A percentile compares a stretch with the other conserved stretches of the same genome.
Conservation (phyloP, 306 rosid species). For the Calophaca sinica region DNA sequence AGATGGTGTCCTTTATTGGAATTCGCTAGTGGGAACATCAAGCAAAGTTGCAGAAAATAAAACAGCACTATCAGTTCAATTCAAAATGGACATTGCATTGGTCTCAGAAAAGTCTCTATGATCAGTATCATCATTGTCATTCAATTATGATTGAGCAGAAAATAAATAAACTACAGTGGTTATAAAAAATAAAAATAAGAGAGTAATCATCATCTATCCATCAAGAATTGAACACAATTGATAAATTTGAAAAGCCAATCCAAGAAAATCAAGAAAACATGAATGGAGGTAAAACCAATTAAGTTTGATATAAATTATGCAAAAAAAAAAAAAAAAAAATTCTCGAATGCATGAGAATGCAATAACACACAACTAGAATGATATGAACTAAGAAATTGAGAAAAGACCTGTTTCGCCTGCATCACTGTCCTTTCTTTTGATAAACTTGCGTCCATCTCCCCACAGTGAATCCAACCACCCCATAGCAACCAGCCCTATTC, state of each 20-base stretch:
- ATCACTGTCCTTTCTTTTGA: constrained; percentile 92
- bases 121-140: constrained; percentile 18
- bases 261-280: neutral
- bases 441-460: constrained; percentile 54
- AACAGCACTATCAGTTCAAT: neutral
- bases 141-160: constrained; percentile 32
- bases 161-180: neutral
- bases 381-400: neutral
- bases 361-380: neutral
- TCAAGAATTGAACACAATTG: neutral
- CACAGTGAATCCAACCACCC: constrained; percentile 71
- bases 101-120: neutral
- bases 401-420: constrained; percentile 89
- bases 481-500: constrained; percentile 52
- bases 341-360: neutral
- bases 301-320: neutral
- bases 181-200: no score
- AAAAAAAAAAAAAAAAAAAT: no score
- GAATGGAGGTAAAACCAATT: neutral
- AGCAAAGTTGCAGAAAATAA: constrained; percentile 2
- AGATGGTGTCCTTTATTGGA: no score
- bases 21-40: constrained; percentile 6
- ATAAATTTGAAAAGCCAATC: constrained; percentile 12
- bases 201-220: neutral
- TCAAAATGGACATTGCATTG: constrained; percentile 8